A percentile compares a stretch with the other conserved stretches of the same genome.
These are phyloP conservation scores for Strobilomyces confusus DNA, from an alignment of 768 basidiomycete genomes.

Conservation along the genomic window DNA sequence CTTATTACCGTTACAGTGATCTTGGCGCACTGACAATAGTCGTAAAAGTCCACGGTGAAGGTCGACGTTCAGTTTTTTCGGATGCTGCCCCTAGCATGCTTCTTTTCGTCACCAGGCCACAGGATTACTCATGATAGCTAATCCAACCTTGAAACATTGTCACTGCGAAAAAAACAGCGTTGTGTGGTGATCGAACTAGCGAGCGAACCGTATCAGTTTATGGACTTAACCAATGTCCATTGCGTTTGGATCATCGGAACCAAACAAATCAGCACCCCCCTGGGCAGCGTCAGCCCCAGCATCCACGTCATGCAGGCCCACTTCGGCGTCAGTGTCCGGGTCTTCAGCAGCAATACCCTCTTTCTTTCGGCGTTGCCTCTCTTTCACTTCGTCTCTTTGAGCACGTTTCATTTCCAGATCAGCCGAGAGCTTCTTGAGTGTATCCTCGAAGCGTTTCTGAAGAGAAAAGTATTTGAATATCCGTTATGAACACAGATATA, in stretches of 20 bases:
- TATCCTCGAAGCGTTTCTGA: constrained; percentile 91
- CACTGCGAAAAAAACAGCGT: background rate
- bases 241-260: constrained; percentile 41
- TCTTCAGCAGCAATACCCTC: constrained; percentile 51
- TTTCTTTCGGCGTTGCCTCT: constrained; percentile 66
- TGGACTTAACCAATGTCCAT: constrained; percentile 30
- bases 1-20: too few species aligned
- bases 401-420: constrained; percentile 83
- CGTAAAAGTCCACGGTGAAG: too few species aligned
- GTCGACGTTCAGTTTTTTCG: too few species aligned
- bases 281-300: constrained; percentile 21
- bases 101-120: too few species aligned
- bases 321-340: constrained; percentile 40
- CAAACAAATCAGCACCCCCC: constrained; percentile 39
- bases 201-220: background rate
- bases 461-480: constrained; percentile 1
- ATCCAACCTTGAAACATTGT: background rate
- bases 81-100: too few species aligned
- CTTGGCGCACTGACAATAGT: too few species aligned
- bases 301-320: constrained; percentile 34
- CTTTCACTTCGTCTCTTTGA: constrained; percentile 77
- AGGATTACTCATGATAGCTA: too few species aligned
- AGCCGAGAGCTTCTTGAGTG: constrained; percentile 78
- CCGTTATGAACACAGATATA: background rate
- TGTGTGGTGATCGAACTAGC: background rate